These are phyloP conservation scores for Phytopythium helicoides DNA, from an alignment of 352 stramenopile genomes.

Conservation along the genomic window DNA sequence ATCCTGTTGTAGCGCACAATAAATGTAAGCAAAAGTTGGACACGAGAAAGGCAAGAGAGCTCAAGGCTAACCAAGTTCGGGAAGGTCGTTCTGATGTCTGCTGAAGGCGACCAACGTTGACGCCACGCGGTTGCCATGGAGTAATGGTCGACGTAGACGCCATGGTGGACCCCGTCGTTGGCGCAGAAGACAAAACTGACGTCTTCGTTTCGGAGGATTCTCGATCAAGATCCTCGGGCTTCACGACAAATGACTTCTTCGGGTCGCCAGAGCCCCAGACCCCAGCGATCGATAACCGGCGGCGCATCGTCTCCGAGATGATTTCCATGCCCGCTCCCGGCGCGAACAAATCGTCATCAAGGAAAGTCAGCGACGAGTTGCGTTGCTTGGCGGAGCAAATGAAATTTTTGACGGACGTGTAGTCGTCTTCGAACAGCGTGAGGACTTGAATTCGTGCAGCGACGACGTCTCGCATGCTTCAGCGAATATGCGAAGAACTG, in stretches of 20 bases:
- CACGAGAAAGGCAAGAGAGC: not conserved
- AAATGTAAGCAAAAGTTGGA: not conserved
- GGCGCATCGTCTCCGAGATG: conserved; percentile 70
- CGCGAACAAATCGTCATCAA: conserved; percentile 74
- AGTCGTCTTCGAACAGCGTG: conserved; percentile 69
- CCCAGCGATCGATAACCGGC: conserved; percentile 68
- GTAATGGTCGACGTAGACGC: conserved; percentile 34
- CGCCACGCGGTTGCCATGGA: conserved; percentile 48
- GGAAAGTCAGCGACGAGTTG: conserved; percentile 57
- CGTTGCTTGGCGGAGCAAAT: conserved; percentile 63
- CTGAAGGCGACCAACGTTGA: conserved; percentile 33
- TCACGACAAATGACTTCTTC: conserved; percentile 66
- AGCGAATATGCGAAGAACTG: conserved; percentile 64
- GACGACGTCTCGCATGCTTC: conserved; percentile 60
- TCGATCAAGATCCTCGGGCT: conserved; percentile 34
- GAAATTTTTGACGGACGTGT: conserved; percentile 66
- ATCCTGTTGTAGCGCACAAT: conserved; percentile 29
- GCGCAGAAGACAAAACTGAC: not conserved
- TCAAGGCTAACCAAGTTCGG: conserved; percentile 53
- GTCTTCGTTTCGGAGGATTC: conserved; percentile 17
- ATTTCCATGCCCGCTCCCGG: conserved; percentile 71
- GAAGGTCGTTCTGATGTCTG: conserved; percentile 22
- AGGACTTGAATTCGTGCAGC: conserved; percentile 60
- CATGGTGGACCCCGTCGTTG: too few relatives aligned
- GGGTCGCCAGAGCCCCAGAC: conserved; percentile 58